Evolutionary conservation across 2,329 filamentous ascomycete species (phyloP), one percentile per base, ranked within the genome.

Genomic region (Sclerotinia trifoliorum): DNA sequence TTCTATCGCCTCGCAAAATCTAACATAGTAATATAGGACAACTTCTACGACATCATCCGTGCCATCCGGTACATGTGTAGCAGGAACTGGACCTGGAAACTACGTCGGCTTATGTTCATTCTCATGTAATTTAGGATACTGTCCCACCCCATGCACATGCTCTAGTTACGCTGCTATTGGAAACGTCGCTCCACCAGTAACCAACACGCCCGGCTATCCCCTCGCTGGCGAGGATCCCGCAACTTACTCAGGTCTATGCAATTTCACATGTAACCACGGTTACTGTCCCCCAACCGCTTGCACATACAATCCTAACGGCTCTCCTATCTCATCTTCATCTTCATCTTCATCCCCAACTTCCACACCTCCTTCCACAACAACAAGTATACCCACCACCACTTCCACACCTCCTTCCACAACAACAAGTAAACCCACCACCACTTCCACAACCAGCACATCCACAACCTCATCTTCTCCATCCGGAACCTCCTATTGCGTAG

Each of bases 101-200:
- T 79, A 78, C 49, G 63, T 66, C 5, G 79, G 78, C 2, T 75
- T 80, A 10, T 80, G 79, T 70, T 54, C 71, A 39, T 80, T 78
- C 48, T 65, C 70, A 2, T 72, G 74, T 5, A 70, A 68, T 24
- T 75, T 69, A 46, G 73, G 73, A 5, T 73, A 71, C 60, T 75
- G 73, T 35, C 73, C 73, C n/a, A 42, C 67, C 11, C 60, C 61
- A 29, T 68, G 66, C n/a, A 65, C 61, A 49, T 68, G 66, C n/a
- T 54, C 65, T 21, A 58, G 26, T 15, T 66, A 66, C 17, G 44
- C 52, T 1, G 58, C 49, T 17, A 48, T 8, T 3, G 65, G 65
- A 3, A 24, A 24, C 26, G 11, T 19, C 21, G 29, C 57, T 19
- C 65, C 65, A 8, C 66, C 66, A 4, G 49, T 56, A 3, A 64